A percentile compares a stretch with the other conserved stretches of the same genome.
These are phyloP conservation scores for Podila clonocystis DNA, from an alignment of 192 early-diverging fungal species.

Conservation along the genomic window DNA sequence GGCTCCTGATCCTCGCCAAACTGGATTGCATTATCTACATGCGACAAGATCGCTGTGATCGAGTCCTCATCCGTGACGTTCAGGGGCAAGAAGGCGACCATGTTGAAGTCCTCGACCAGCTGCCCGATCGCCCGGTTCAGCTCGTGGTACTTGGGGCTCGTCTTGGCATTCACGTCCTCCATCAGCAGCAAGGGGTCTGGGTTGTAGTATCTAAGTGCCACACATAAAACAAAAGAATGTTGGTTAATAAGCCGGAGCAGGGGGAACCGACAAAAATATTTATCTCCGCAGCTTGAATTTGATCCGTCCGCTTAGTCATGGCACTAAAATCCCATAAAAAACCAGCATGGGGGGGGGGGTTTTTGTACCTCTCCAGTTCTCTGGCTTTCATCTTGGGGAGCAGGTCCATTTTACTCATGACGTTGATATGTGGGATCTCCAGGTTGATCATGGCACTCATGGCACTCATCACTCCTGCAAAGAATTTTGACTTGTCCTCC, in stretches of 20 bases:
- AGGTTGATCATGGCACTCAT: conserved; percentile 96
- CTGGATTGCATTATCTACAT: conserved; percentile 95
- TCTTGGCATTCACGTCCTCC: conserved; percentile 83
- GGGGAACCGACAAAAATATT: not conserved
- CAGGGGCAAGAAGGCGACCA: conserved; percentile 95
- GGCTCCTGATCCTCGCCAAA: conserved; percentile 98
- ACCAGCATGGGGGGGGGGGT: too few relatives aligned
- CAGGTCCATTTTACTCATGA: conserved; percentile 98
- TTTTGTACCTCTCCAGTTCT: conserved; percentile 73
- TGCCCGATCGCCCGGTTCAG: conserved; percentile 91
- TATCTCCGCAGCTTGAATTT: not conserved
- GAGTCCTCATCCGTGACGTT: conserved; percentile 97
- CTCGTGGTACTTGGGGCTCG: conserved; percentile 79
- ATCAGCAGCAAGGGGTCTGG: conserved; percentile 88
- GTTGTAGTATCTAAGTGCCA: conserved; percentile 78
- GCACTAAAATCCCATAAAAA: too few relatives aligned
- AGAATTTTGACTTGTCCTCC: conserved; percentile 96
- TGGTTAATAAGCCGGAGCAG: not conserved
- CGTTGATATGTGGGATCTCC: conserved; percentile 98
- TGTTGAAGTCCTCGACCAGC: conserved; percentile 94
- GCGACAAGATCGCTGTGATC: conserved; percentile 83
- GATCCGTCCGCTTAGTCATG: not conserved
- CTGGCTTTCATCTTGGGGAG: conserved; percentile 69
- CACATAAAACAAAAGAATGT: not conserved
- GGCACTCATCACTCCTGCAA: conserved; percentile 95